Percentiles rank a stretch among this genome's conserved stretches.
phyloP scores from a whole-genome alignment of 2,329 filamentous ascomycete genomes.

The Curvularia sp. region DNA sequence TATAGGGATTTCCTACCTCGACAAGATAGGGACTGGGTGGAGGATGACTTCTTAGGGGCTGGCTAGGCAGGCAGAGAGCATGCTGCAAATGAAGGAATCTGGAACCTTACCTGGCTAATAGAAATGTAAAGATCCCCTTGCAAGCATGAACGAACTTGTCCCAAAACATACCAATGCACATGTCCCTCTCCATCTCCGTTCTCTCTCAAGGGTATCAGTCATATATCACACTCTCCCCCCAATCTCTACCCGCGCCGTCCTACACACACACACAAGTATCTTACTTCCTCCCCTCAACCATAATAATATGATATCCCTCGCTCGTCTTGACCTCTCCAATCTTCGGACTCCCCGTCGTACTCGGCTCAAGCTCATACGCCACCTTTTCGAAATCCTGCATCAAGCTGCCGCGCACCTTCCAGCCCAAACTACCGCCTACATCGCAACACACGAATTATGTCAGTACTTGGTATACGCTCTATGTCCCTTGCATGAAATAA shows the following conservation, averaged over 20 bases:
- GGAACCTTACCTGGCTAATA: background rate
- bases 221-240: background rate
- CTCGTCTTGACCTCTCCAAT: constrained; percentile 75
- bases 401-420: constrained; percentile 73
- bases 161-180: background rate
- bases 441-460: background rate
- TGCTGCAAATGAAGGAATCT: background rate
- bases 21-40: background rate
- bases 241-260: background rate
- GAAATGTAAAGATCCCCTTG: background rate
- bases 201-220: background rate
- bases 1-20: background rate
- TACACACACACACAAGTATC: background rate
- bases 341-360: constrained; percentile 69
- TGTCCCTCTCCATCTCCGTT: background rate
- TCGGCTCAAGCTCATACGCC: constrained; percentile 72
- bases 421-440: constrained; percentile 72
- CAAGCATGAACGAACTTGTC: background rate
- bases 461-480: no score
- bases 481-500: no score
- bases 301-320: constrained; percentile 81
- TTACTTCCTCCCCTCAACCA: constrained; percentile 72
- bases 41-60: background rate
- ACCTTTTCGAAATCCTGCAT: constrained; percentile 75
- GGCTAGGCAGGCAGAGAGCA: background rate